Evolutionary conservation across 1,284 basidiomycete species (phyloP), one percentile per base, ranked within the genome.

Genomic region (Melampsora americana): DNA sequence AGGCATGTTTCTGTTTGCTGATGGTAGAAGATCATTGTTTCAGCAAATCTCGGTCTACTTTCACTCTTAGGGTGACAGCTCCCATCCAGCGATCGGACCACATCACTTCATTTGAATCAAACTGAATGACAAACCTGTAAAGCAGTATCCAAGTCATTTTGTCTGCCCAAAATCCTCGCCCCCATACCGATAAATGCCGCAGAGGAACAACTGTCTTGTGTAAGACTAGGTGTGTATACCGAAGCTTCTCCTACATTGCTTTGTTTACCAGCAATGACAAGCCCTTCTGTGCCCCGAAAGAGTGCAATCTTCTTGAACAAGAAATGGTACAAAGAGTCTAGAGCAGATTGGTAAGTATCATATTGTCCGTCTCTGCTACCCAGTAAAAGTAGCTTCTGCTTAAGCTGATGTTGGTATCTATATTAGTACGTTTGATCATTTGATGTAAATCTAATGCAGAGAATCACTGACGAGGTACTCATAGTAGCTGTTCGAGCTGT

Each of bases 101-200:
- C 2, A n/a, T 39, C 35, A 18, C 20, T 60, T n/a, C n/a, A n/a
- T n/a, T n/a, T n/a, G n/a, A n/a, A n/a, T n/a, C 56, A 16, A 44
- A 0, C 6, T 46, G 66, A 16, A 66, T 67, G 39, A 39, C 71
- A 62, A 6, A 78, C 75, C 72, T 78, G 71, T 69, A 78, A 68
- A 71, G 79, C 66, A 64, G 61, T 44, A 71, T 79, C 80, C 79
- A 87, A 79, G 78, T 87, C 86, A 18, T 78, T 77, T 44, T 66
- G 53, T 0, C 86, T 80, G 39, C 81, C 78, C n/a, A 87, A 80
- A 5, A 88, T 80, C 61, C 83, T 83, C 6, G 85, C 81, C 5
- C 86, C 86, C 42, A 88, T 82, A 4, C 84, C 86, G 4, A 87
- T 80, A 86, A 87, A 87, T 3, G 83, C 86, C 12, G 86, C 86